These are phyloP conservation scores for Candida ulmi DNA, from an alignment of 805 yeast genomes.

Conservation along the genomic window DNA sequence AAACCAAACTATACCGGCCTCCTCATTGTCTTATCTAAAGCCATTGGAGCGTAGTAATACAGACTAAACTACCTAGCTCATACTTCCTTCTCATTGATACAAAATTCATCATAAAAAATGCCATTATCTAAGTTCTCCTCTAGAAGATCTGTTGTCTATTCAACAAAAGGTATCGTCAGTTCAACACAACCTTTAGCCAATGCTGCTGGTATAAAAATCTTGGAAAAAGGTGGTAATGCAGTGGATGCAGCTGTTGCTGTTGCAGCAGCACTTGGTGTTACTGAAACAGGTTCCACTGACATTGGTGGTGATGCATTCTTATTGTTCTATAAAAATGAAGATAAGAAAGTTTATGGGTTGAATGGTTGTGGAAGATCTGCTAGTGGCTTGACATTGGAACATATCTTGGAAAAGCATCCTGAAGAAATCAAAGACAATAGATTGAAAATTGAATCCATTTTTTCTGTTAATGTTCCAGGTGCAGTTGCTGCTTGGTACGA, in stretches of 20 bases:
- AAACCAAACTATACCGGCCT: too few relatives aligned
- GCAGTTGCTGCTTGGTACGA: constrained; percentile 79
- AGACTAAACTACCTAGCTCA: too few relatives aligned
- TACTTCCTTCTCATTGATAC: too few relatives aligned
- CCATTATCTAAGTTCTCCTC: constrained; percentile 34
- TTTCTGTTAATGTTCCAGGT: constrained; percentile 70
- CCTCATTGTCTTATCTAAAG: too few relatives aligned
- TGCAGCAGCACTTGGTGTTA: constrained; percentile 47
- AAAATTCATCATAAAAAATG: too few relatives aligned
- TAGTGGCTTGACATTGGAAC: constrained; percentile 39
- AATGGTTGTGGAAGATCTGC: constrained; percentile 79
- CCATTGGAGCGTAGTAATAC: too few relatives aligned
- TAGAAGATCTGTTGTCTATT: constrained; percentile 69
- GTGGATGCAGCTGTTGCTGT: constrained; percentile 61
- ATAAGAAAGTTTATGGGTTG: constrained; percentile 53
- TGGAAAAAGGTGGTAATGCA: constrained; percentile 69
- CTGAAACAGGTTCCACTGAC: constrained; percentile 60
- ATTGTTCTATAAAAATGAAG: constrained; percentile 45
- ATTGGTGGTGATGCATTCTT: constrained; percentile 67
- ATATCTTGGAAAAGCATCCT: constrained; percentile 33
- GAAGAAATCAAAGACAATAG: constrained; percentile 42
- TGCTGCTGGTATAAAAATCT: constrained; percentile 62
- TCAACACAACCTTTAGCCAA: constrained; percentile 75
- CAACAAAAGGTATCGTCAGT: constrained; percentile 66
- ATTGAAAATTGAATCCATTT: constrained; percentile 47